Conservation (phyloP, 1,284 basidiomycete genomes). For the Mycena sp. region DNA sequence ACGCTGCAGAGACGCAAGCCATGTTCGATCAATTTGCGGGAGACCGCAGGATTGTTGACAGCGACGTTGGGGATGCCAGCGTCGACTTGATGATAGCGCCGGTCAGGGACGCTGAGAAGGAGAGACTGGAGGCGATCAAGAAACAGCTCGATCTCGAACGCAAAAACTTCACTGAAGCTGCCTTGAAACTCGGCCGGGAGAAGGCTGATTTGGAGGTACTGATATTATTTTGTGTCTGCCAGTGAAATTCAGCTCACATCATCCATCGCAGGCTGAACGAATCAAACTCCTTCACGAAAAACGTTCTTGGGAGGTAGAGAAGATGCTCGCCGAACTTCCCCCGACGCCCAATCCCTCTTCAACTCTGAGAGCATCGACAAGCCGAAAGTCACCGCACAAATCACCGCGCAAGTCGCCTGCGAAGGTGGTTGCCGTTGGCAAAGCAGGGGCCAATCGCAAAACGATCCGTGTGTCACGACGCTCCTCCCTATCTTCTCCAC, state of each 20-base stretch:
- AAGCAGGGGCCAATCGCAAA: conserved; percentile 49
- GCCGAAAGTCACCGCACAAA: conserved; percentile 45
- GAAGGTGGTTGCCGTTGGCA: conserved; percentile 49
- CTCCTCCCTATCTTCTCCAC: conserved; percentile 49
- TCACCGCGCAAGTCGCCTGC: conserved; percentile 44
- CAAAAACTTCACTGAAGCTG: conserved; percentile 69
- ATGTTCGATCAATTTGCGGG: conserved; percentile 61
- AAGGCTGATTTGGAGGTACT: conserved; percentile 76
- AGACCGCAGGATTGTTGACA: conserved; percentile 46
- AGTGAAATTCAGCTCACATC: neutral
- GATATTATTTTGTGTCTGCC: conserved; percentile 13
- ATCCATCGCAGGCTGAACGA: conserved; percentile 62
- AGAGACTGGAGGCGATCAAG: conserved; percentile 59
- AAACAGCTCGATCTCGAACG: conserved; percentile 75
- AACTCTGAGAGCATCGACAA: conserved; percentile 45
- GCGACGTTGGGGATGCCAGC: conserved; percentile 52
- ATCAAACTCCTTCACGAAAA: conserved; percentile 73
- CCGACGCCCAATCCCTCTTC: conserved; percentile 50
- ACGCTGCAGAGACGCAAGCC: conserved; percentile 56
- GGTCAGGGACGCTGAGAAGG: conserved; percentile 59
- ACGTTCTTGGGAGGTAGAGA: conserved; percentile 68
- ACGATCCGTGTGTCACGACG: conserved; percentile 57
- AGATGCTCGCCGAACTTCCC: conserved; percentile 67
- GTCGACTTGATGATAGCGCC: conserved; percentile 63
- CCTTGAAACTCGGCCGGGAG: conserved; percentile 71